Percentiles rank a stretch among this genome's conserved stretches.
phyloP scores from a whole-genome alignment of 345 rosid genomes.

The Abelmoschus esculentus region DNA sequence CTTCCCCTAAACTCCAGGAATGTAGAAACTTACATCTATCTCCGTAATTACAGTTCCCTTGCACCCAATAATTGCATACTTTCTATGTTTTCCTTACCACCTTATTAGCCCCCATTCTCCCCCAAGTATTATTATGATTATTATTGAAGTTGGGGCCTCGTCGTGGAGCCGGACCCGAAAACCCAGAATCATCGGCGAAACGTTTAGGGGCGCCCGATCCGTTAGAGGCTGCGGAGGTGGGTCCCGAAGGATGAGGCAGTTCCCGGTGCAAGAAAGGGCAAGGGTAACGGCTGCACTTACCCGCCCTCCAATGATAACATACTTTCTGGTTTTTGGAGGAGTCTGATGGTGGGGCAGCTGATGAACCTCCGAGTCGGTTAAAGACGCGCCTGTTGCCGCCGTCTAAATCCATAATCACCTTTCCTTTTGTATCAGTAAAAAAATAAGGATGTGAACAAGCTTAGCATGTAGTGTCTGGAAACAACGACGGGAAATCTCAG shows the following conservation, averaged over 20 bases:
- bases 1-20: conserved; percentile 78
- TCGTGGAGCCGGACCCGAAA: conserved; percentile 46
- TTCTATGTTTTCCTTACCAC: conserved; percentile 54
- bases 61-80: conserved; percentile 77
- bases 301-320: conserved; percentile 84
- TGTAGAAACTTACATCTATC: conserved; percentile 80
- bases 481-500: neutral
- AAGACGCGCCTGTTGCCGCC: conserved; percentile 67
- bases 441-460: neutral
- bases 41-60: conserved; percentile 68
- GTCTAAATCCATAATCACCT: conserved; percentile 58
- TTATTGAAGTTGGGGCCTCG: conserved; percentile 35
- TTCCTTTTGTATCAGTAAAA: neutral
- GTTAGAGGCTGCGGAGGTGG: conserved; percentile 22
- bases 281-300: conserved; percentile 59
- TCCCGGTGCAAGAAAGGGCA: conserved; percentile 75
- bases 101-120: conserved; percentile 45
- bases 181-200: conserved; percentile 53
- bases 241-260: conserved; percentile 38
- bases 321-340: conserved; percentile 45
- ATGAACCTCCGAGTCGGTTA: conserved; percentile 45
- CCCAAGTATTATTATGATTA: conserved; percentile 4
- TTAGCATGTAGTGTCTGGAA: neutral
- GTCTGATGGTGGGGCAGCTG: conserved; percentile 1
- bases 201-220: conserved; percentile 44